phyloP scores from a whole-genome alignment of 768 basidiomycete genomes.

The Suillus subalutaceus region DNA sequence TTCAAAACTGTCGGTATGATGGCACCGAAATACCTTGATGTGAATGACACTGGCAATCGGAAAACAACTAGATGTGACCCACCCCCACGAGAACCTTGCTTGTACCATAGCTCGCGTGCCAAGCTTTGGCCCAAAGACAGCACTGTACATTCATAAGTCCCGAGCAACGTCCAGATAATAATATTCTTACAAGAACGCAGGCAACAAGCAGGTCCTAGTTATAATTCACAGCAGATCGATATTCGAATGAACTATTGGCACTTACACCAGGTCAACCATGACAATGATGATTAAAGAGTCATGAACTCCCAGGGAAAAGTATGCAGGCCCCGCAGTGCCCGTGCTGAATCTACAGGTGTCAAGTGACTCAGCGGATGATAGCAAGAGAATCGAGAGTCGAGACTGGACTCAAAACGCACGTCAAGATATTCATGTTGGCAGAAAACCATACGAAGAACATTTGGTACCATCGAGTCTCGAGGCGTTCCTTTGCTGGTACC shows the following conservation, averaged over 20 bases:
- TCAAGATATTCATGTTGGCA: constrained; percentile 45
- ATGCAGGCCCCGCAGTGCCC: constrained; percentile 52
- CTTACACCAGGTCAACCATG: constrained; percentile 49
- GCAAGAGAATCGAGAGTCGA: not conserved
- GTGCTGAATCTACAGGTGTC: constrained; percentile 44
- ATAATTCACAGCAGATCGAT: not conserved
- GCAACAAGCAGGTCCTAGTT: constrained; percentile 36
- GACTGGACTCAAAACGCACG: constrained; percentile 30
- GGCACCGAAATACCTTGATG: constrained; percentile 41
- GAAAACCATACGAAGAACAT: constrained; percentile 58
- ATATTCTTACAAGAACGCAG: constrained; percentile 41
- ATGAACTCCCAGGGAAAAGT: constrained; percentile 48
- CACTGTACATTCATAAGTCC: constrained; percentile 27
- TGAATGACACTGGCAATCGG: not conserved
- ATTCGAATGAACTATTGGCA: not conserved
- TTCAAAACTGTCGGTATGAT: constrained; percentile 49
- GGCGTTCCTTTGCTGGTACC: constrained; percentile 36
- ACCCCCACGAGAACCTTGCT: constrained; percentile 57
- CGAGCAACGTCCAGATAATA: not conserved
- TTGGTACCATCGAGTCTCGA: constrained; percentile 46
- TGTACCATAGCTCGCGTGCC: constrained; percentile 64
- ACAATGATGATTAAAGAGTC: constrained; percentile 45
- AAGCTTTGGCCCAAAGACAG: constrained; percentile 55
- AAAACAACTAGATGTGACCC: constrained; percentile 15
- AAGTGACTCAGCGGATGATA: not conserved